phyloP scores from a whole-genome alignment of 164 flowering plant species.

The Umbellularia californica region DNA sequence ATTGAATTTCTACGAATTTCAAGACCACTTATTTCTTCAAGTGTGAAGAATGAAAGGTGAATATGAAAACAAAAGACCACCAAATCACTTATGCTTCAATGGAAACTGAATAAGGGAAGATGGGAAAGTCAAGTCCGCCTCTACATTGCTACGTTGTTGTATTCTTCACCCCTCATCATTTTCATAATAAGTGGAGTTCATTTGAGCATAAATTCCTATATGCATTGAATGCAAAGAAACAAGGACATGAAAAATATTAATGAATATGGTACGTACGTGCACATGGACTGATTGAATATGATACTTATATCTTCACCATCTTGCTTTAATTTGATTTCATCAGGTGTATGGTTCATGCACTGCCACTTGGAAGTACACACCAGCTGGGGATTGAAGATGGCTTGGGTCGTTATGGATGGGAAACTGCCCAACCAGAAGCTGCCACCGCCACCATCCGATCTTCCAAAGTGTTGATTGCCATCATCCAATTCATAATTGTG shows the following conservation, averaged over 20 bases:
- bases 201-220: too few species aligned
- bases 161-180: not conserved
- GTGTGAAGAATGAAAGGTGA: too few species aligned
- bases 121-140: too few species aligned
- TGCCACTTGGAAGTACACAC: slow-evolving; percentile 51
- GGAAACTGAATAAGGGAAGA: too few species aligned
- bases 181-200: not conserved
- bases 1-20: not conserved
- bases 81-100: too few species aligned
- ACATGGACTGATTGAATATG: too few species aligned
- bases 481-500: not conserved
- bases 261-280: too few species aligned
- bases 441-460: slow-evolving; percentile 51
- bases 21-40: slow-evolving; percentile 20
- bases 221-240: too few species aligned
- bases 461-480: slow-evolving; percentile 42
- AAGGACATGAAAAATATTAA: too few species aligned
- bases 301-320: too few species aligned
- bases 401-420: slow-evolving; percentile 63
- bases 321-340: not conserved
- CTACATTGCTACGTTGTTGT: too few species aligned
- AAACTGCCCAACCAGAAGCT: slow-evolving; percentile 36
- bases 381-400: slow-evolving; percentile 65
- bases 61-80: too few species aligned
- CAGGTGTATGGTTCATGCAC: slow-evolving; percentile 65